phyloP scores from a whole-genome alignment of 352 stramenopile genomes.

The Pythium aristosporum region DNA sequence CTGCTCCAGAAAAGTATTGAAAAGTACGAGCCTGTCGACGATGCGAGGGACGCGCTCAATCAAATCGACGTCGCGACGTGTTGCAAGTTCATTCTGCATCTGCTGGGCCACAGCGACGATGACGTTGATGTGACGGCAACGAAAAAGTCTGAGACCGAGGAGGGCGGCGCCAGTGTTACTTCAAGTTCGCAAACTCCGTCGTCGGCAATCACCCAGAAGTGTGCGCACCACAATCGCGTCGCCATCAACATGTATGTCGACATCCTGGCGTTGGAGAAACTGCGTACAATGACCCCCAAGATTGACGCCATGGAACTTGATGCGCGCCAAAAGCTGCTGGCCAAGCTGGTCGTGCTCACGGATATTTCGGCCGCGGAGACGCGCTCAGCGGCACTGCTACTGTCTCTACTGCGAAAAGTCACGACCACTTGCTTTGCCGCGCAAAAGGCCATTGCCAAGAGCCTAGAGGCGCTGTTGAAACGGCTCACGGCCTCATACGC shows the following conservation, averaged over 20 bases:
- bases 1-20: conserved; percentile 65
- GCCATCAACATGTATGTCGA: conserved; percentile 71
- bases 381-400: conserved; percentile 53
- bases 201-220: conserved; percentile 27
- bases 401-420: conserved; percentile 51
- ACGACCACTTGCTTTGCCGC: conserved; percentile 38
- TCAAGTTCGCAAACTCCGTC: not conserved
- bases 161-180: not conserved
- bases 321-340: conserved; percentile 46
- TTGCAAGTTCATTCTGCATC: conserved; percentile 60
- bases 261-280: conserved; percentile 61
- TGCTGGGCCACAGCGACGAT: conserved; percentile 54
- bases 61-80: conserved; percentile 50
- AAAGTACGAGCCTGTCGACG: conserved; percentile 41
- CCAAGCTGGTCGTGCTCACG: conserved; percentile 51
- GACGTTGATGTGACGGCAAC: conserved; percentile 18
- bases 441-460: conserved; percentile 45
- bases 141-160: conserved; percentile 26
- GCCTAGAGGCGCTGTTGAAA: conserved; percentile 46
- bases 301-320: conserved; percentile 34
- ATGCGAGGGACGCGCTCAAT: conserved; percentile 23
- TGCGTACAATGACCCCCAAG: conserved; percentile 23
- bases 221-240: conserved; percentile 73
- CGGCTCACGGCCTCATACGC: conserved; percentile 30
- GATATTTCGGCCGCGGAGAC: conserved; percentile 50